phyloP scores from a whole-genome alignment of 768 basidiomycete species.

The Phylloporus sp. region DNA sequence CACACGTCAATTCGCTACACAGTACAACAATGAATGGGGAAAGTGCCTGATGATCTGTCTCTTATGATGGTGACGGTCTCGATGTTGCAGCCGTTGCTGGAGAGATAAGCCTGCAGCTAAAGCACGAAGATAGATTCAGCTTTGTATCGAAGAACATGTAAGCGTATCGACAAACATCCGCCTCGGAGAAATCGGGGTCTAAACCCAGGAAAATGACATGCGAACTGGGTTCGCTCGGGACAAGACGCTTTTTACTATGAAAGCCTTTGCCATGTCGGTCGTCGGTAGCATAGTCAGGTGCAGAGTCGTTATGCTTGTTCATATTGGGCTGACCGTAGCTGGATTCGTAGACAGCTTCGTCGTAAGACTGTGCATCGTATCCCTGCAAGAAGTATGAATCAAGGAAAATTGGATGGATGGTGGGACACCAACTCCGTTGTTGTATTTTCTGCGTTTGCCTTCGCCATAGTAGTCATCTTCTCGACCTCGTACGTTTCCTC shows the following conservation, averaged over 20 bases:
- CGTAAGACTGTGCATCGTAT: slow-evolving; percentile 48
- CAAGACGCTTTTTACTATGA: slow-evolving; percentile 65
- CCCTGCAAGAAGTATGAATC: slow-evolving; percentile 35
- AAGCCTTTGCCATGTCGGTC: slow-evolving; percentile 42
- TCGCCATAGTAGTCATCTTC: slow-evolving; percentile 69
- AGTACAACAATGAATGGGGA: slow-evolving; percentile 66
- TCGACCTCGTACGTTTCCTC: slow-evolving; percentile 45
- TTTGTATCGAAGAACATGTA: slow-evolving; percentile 34
- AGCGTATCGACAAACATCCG: slow-evolving; percentile 66
- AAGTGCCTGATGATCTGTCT: slow-evolving; percentile 95
- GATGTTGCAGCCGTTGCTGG: slow-evolving; percentile 64
- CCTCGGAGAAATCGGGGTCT: slow-evolving; percentile 88
- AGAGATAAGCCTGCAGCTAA: slow-evolving; percentile 77
- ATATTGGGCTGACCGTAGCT: slow-evolving; percentile 28
- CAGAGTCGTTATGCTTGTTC: slow-evolving; percentile 27
- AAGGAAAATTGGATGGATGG: background rate
- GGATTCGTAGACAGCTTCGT: slow-evolving; percentile 40
- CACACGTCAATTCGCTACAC: slow-evolving; percentile 69
- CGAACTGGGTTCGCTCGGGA: slow-evolving; percentile 80
- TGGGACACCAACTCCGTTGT: slow-evolving; percentile 56
- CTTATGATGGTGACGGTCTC: slow-evolving; percentile 93
- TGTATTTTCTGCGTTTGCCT: slow-evolving; percentile 74
- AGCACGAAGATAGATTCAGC: slow-evolving; percentile 32
- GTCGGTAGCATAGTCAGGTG: slow-evolving; percentile 49
- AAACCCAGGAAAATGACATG: slow-evolving; percentile 96